These are phyloP conservation scores for Sporothrix schenckii DNA, from an alignment of 2,329 filamentous ascomycete species.

Conservation along the genomic window DNA sequence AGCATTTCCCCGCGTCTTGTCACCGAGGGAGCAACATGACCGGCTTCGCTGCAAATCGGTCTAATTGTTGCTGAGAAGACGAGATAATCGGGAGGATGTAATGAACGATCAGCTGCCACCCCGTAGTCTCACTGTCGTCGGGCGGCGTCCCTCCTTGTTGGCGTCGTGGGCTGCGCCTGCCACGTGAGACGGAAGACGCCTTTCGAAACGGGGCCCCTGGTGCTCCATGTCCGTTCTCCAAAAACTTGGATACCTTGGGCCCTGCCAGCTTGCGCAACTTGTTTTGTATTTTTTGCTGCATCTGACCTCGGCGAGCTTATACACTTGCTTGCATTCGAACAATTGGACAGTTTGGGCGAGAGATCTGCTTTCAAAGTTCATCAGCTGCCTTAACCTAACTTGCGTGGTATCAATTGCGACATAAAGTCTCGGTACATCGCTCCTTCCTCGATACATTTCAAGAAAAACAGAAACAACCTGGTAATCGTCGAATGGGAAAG, in stretches of 20 bases:
- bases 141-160: neutral
- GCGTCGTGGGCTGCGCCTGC: conserved; percentile 21
- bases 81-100: neutral
- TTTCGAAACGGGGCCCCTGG: conserved; percentile 18
- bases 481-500: conserved; percentile 6
- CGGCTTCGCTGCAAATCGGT: neutral
- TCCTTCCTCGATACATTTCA: conserved; percentile 1
- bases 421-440: neutral
- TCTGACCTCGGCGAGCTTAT: neutral
- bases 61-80: neutral
- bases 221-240: conserved; percentile 12
- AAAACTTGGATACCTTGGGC: neutral
- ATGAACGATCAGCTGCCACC: neutral
- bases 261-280: neutral
- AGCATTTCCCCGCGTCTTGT: conserved; percentile 4
- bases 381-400: neutral
- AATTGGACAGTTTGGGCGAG: neutral
- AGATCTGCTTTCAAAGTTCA: neutral
- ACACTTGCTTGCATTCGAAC: neutral
- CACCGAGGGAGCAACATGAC: neutral
- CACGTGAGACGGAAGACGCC: neutral
- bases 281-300: neutral
- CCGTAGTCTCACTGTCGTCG: neutral
- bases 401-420: neutral
- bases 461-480: neutral